These are phyloP conservation scores for Niebla homalea DNA, from an alignment of 495 filamentous ascomycete genomes.

Conservation along the genomic window DNA sequence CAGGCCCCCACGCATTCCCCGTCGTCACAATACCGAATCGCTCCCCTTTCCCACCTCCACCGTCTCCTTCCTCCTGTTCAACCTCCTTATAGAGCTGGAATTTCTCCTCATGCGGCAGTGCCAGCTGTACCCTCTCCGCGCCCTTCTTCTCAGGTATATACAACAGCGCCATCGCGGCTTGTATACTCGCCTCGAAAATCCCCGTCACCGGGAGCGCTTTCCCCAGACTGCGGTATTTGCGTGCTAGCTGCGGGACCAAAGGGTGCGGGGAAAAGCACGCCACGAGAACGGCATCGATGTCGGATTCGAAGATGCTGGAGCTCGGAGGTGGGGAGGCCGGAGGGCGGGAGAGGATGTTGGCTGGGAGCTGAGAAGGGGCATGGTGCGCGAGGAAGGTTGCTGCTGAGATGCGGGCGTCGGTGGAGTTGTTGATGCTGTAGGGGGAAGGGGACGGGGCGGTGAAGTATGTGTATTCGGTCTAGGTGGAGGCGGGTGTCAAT, in stretches of 20 bases:
- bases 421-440: constrained; percentile 34
- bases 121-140: constrained; percentile 20
- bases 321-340: constrained; percentile 32
- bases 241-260: constrained; percentile 38
- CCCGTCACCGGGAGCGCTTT: constrained; percentile 53
- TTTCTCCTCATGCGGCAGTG: no score
- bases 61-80: no score
- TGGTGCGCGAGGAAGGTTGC: constrained; percentile 38
- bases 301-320: constrained; percentile 34
- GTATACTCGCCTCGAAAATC: constrained; percentile 75
- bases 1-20: constrained; percentile 65
- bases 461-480: constrained; percentile 41
- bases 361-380: constrained; percentile 25
- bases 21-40: constrained; percentile 87
- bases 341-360: constrained; percentile 39
- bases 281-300: constrained; percentile 66
- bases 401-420: constrained; percentile 32
- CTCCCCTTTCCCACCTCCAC: constrained; percentile 26
- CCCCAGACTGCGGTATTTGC: background rate
- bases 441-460: constrained; percentile 36
- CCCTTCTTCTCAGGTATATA: no score
- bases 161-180: constrained; percentile 28
- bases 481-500: constrained; percentile 12
- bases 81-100: no score
- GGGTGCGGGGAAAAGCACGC: constrained; percentile 87